phyloP scores from a whole-genome alignment of 768 basidiomycete genomes.

The Naganishia kalamii region DNA sequence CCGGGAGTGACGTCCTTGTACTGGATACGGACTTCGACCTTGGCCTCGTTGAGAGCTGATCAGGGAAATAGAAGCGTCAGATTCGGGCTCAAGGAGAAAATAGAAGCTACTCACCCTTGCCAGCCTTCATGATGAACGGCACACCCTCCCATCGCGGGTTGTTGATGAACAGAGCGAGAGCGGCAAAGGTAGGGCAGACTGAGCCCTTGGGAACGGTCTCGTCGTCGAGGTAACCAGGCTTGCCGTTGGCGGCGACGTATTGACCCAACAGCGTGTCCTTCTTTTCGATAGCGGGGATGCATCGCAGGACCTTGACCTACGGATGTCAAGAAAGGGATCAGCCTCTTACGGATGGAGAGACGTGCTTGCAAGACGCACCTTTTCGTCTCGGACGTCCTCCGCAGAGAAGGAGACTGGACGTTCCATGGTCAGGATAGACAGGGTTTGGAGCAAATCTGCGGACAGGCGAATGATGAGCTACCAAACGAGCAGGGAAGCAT shows the following conservation, averaged over 20 bases:
- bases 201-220: conserved; percentile 88
- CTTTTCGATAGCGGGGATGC: conserved; percentile 72
- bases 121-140: conserved; percentile 95
- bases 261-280: conserved; percentile 86
- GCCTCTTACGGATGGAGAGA: background rate
- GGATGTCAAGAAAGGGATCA: background rate
- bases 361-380: conserved; percentile 53
- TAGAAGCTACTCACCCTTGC: conserved; percentile 66
- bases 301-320: conserved; percentile 91
- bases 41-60: conserved; percentile 90
- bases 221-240: conserved; percentile 99
- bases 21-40: conserved; percentile 95
- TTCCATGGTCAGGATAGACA: conserved; percentile 95
- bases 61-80: conserved; percentile 7
- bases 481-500: background rate
- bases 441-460: conserved; percentile 84
- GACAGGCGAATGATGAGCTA: background rate
- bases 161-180: conserved; percentile 80
- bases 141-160: conserved; percentile 98
- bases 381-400: conserved; percentile 97
- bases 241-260: conserved; percentile 66
- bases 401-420: conserved; percentile 93
- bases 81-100: background rate
- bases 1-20: conserved; percentile 96
- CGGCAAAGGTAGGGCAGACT: conserved; percentile 89